Base-by-base conservation (phyloP, 176 grass and related monocot genomes). In the Ensete ventricosum region DNA sequence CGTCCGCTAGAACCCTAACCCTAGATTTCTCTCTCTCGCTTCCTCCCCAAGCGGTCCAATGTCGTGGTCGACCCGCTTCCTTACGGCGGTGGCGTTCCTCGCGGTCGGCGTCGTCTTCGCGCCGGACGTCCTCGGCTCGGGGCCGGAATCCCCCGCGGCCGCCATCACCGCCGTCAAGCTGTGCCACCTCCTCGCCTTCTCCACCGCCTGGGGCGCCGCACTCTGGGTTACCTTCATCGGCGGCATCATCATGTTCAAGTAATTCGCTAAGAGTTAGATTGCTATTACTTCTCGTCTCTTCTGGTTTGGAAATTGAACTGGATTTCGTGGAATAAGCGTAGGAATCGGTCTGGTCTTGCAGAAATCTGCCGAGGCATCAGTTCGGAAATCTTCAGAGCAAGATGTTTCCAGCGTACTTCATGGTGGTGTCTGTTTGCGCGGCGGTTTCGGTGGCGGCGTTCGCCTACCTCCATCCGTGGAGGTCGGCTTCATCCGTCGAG, bases 171-270 rank as follows among this genome's bases (percentile, higher is more conserved):
- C 84, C 81, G 94, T 88, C 82, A 98, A 87, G 84, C 74, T 93
- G 67, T 76, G 84, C 13, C 94, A 98, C 62, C 90, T 98, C 77
- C 84, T 98, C 84, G 83, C 83, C 83, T 98, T 98, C 76, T 77
- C 94, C 69, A 87, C 90, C 72, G 85, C 84, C 23, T 98, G 88
- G 82, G 94, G 94, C 62, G 88, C 90, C 54, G 86, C 90, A 22
- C 84, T 98, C 68, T 98, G 94, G 94, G 90, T 85, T 62, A 98
- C 94, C 86, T 98, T 98, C 88, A 89, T 98, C 80, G 94, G 90
- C 20, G 94, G 90, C 57, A 93, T 98, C 88, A 82, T 98, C 88
- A 93, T 93, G 88, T 98, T 93, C 86, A 98, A 98, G 94, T 96
- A 76, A 87, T 50, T 43, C 4, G 34, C 34, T 43, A 43, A 43